These are phyloP conservation scores for Sporothrix protearum DNA, from an alignment of 2,329 filamentous ascomycete genomes.

Conservation along the genomic window DNA sequence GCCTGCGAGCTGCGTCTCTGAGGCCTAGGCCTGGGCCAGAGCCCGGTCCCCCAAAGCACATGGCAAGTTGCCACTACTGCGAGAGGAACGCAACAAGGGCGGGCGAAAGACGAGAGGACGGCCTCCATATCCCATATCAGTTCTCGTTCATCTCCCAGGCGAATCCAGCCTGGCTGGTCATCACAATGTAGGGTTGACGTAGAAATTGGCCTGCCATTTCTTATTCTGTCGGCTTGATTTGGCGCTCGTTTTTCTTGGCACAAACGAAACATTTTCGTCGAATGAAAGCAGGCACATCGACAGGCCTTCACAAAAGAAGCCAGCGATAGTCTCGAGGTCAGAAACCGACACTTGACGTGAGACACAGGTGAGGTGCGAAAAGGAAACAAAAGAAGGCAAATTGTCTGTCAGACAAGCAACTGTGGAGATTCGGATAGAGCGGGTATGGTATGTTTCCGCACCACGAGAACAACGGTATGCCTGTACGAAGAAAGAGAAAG, in stretches of 20 bases:
- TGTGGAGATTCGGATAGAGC: background rate
- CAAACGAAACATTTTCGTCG: background rate
- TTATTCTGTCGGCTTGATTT: background rate
- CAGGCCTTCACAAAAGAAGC: background rate
- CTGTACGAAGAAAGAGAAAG: background rate
- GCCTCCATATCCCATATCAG: background rate
- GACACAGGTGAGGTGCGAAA: background rate
- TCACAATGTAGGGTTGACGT: background rate
- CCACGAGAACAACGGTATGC: background rate
- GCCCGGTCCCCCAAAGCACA: constrained; percentile 4
- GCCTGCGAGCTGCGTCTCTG: background rate
- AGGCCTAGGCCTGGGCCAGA: background rate
- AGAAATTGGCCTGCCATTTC: background rate
- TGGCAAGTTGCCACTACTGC: constrained; percentile 13
- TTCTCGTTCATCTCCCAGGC: background rate
- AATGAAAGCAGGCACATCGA: background rate
- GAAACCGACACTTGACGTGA: background rate
- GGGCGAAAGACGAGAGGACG: background rate
- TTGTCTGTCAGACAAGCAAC: background rate
- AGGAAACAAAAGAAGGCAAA: background rate
- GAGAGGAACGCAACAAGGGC: background rate
- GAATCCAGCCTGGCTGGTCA: background rate
- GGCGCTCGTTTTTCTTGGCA: background rate
- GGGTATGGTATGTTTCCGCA: background rate
- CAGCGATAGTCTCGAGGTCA: background rate